Evolutionary conservation across 257 asterid genomes (phyloP), one percentile per base, ranked within the genome.

Genomic region (Rehmannia glutinosa): DNA sequence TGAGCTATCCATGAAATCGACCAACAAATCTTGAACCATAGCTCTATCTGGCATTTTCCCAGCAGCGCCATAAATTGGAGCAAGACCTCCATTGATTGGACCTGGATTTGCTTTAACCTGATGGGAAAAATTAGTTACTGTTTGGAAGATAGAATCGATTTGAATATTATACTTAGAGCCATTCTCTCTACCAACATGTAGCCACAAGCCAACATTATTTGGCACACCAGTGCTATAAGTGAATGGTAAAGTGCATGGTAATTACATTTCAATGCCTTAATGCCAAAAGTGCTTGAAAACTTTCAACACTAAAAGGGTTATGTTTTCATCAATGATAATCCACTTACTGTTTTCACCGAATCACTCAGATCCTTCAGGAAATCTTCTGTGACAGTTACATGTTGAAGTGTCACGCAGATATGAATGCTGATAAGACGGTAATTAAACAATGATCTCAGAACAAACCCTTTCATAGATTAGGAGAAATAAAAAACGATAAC

Each of bases 51-150:
- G 97, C 87, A 94, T 88, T 83, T 77, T 91, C 28, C 97, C 99
- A 3, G 99, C 99, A 25, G 99, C 99, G 35, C 99, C 99, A 52
- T 91, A 94, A 78, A 94, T 84, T 27, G 99, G 99, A 64, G 99
- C 97, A 65, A 91, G 85, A 77, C 99, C 97, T 75, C 97, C 99
- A 30, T 62, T 81, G 6, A 83, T 62, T 16, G 97, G 99, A 25
- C 99, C 97, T 45, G 99, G 99, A 72, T 91, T 94, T 68, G 85
- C 87, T 68, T 84, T 88, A 41, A 94, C 99, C 97, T 94, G 85
- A 71, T 64, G n/a, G 33, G 30, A 16, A 50, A 63, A 51, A 15
- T n/a, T n/a, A n/a, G n/a, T n/a, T n/a, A n/a, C n/a, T n/a, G n/a
- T n/a, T n/a, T n/a, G n/a, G n/a, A n/a, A n/a, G n/a, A n/a, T 9